Percentiles rank a stretch among this genome's conserved stretches.
These are phyloP conservation scores for Metschnikowia cerradonensis DNA, from an alignment of 805 yeast genomes.

Conservation along the genomic window DNA sequence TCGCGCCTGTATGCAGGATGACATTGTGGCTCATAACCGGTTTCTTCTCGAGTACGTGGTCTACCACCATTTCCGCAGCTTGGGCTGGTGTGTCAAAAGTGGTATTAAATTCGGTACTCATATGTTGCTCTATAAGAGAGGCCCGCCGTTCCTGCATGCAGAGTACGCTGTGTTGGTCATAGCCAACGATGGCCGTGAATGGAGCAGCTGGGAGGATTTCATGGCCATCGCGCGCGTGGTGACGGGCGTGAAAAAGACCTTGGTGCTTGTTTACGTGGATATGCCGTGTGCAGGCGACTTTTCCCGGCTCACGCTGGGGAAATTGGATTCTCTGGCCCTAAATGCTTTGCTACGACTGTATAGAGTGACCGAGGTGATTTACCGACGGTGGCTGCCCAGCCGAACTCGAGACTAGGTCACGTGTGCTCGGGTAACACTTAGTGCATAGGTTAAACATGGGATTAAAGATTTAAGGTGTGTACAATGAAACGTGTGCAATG, in stretches of 20 bases:
- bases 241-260: constrained; percentile 78
- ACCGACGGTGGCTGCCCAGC: constrained; percentile 83
- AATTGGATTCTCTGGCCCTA: constrained; percentile 14
- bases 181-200: constrained; percentile 30
- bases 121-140: constrained; percentile 74
- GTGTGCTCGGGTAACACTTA: not conserved
- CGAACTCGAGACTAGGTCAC: constrained; percentile 63
- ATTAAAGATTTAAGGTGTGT: no score
- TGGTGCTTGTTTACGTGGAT: constrained; percentile 66
- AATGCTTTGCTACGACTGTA: constrained; percentile 37
- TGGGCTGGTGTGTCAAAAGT: constrained; percentile 91
- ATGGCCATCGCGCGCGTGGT: constrained; percentile 74
- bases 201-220: constrained; percentile 53
- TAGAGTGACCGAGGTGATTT: constrained; percentile 60
- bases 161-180: constrained; percentile 67
- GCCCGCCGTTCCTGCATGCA: constrained; percentile 96
- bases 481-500: no score
- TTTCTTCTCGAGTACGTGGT: constrained; percentile 61
- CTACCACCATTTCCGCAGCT: constrained; percentile 81
- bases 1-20: constrained; percentile 19
- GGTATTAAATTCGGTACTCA: constrained; percentile 95
- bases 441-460: no score
- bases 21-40: constrained; percentile 9
- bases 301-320: constrained; percentile 6
- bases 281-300: constrained; percentile 40